Evolutionary conservation across 1,284 basidiomycete genomes (phyloP).

Genomic region (Microbotryum silenes-acaulis): DNA sequence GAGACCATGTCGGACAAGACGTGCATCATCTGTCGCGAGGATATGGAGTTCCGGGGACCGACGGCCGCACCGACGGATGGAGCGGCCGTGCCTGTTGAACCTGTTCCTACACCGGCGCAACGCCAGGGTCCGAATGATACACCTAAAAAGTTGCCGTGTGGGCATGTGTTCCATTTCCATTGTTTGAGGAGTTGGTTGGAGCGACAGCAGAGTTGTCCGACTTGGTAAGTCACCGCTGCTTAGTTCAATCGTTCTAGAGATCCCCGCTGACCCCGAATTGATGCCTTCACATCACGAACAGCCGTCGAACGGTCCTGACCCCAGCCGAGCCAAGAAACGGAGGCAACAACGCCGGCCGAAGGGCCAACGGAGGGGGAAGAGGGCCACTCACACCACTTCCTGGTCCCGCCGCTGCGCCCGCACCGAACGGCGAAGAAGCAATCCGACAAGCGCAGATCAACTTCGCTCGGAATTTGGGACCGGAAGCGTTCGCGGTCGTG

Average conservation of each 20-base stretch:
- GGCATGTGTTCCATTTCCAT: constrained; percentile 97
- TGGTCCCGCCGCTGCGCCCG: not conserved
- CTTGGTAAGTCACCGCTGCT: constrained; percentile 59
- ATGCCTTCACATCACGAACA: no score
- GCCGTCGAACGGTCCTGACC: not conserved
- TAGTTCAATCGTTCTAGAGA: not conserved
- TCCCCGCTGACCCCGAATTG: no score
- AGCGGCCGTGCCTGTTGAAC: constrained; percentile 31
- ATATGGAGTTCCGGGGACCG: constrained; percentile 56
- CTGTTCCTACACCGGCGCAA: constrained; percentile 1
- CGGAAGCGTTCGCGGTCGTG: constrained; percentile 23
- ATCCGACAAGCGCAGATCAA: constrained; percentile 29
- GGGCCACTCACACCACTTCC: not conserved
- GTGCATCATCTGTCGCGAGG: constrained; percentile 98
- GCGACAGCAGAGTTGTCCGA: constrained; percentile 83
- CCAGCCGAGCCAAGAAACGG: no score
- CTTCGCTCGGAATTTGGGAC: constrained; percentile 27
- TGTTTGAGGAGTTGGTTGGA: constrained; percentile 97
- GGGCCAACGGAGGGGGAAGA: not conserved
- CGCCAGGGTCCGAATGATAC: constrained; percentile 75
- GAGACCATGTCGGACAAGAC: constrained; percentile 72
- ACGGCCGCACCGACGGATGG: constrained; percentile 16
- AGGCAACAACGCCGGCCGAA: no score
- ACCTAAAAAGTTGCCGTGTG: constrained; percentile 91
- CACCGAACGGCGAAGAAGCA: not conserved